phyloP scores from a whole-genome alignment of 495 filamentous ascomycete genomes.

The Lentithecium fluviatile region DNA sequence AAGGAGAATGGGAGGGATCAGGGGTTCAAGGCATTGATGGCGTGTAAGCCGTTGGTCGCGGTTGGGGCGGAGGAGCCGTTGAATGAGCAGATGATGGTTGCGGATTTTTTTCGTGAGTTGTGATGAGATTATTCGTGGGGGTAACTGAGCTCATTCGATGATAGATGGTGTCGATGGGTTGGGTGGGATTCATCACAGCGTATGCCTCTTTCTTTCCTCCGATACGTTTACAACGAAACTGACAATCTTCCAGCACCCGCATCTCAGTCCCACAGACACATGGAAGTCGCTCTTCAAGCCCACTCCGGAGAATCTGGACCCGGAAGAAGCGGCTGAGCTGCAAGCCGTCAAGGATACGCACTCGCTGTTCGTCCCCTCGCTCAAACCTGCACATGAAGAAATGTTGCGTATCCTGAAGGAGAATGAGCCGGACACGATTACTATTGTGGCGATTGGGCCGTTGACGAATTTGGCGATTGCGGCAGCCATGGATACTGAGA shows the following conservation, averaged over 20 bases:
- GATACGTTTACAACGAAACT: not conserved
- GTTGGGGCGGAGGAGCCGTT: constrained; percentile 83
- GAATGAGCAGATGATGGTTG: constrained; percentile 77
- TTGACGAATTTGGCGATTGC: constrained; percentile 89
- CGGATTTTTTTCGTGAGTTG: constrained; percentile 84
- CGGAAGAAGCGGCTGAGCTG: constrained; percentile 36
- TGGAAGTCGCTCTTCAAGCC: constrained; percentile 80
- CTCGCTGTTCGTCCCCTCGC: constrained; percentile 68
- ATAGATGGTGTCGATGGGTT: constrained; percentile 88
- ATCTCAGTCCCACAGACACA: constrained; percentile 75
- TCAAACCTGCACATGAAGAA: constrained; percentile 69
- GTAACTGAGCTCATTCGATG: constrained; percentile 6
- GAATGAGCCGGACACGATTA: constrained; percentile 78
- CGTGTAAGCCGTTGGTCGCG: constrained; percentile 71
- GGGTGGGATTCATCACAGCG: constrained; percentile 80
- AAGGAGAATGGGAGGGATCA: constrained; percentile 59
- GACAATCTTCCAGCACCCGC: constrained; percentile 64
- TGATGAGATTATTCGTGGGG: not conserved
- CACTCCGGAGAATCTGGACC: constrained; percentile 45
- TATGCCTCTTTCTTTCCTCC: constrained; percentile 48
- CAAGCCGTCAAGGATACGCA: constrained; percentile 34
- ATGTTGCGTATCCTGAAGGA: constrained; percentile 79
- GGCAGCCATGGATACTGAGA: constrained; percentile 76
- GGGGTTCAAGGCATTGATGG: constrained; percentile 66
- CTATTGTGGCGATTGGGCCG: constrained; percentile 84